A percentile compares a stretch with the other conserved stretches of the same genome.
Conservation (phyloP, 352 stramenopile genomes). For the Phytophthora pistaciae region DNA sequence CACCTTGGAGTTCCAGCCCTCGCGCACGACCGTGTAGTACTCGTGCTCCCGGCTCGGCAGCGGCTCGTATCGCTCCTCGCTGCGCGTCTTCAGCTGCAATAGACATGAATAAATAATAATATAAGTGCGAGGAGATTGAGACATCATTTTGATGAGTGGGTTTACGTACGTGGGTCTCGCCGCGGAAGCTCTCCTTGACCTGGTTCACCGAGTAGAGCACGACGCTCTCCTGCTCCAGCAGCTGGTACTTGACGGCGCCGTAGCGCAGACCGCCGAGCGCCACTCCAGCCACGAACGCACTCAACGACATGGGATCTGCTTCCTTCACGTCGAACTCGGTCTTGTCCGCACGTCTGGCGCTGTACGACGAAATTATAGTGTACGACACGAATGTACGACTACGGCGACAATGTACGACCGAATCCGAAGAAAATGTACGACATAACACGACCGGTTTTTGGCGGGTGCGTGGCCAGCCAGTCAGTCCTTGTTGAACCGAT, state of each 20-base stretch:
- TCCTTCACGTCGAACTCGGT: conserved; percentile 10
- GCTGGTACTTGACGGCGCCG: conserved; percentile 73
- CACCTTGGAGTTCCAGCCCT: conserved; percentile 80
- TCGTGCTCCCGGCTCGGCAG: conserved; percentile 81
- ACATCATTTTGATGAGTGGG: background rate
- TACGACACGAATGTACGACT: too few species aligned
- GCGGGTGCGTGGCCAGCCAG: conserved; percentile 14
- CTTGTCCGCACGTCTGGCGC: conserved; percentile 12
- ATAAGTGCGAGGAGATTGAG: background rate
- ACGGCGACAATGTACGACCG: background rate
- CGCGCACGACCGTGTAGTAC: conserved; percentile 81
- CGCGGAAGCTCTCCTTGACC: conserved; percentile 69
- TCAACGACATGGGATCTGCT: conserved; percentile 61
- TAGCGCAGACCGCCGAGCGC: conserved; percentile 72
- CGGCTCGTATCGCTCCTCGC: conserved; percentile 65
- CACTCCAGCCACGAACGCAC: conserved; percentile 75
- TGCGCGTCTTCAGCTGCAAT: conserved; percentile 31
- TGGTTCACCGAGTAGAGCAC: conserved; percentile 74
- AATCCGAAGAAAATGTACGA: too few species aligned
- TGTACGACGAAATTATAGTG: background rate
- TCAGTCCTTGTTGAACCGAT: conserved; percentile 33
- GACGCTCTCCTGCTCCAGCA: conserved; percentile 74
- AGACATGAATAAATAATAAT: conserved; percentile 4
- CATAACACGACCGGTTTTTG: background rate
- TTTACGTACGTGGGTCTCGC: conserved; percentile 30